Evolutionary conservation across 2,329 filamentous ascomycete species (phyloP), one percentile per base, ranked within the genome.

Genomic region (Ceratocystis papillata): DNA sequence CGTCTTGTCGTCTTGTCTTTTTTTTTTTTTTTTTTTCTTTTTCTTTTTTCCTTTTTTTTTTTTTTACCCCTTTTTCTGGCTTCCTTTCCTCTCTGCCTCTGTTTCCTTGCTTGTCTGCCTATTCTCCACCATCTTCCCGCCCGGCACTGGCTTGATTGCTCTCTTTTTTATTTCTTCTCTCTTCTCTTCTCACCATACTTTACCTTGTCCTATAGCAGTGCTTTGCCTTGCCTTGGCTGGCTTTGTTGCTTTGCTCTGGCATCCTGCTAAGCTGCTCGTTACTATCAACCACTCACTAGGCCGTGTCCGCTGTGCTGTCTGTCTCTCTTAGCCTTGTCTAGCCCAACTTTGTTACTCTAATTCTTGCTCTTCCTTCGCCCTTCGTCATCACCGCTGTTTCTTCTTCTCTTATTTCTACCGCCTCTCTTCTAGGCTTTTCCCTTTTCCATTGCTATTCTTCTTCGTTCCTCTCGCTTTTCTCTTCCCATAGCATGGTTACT

Each of bases 401-500:
- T n/a, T 28, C 30, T 45, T 41, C 48, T 57, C 67, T 50, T 44
- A 65, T 69, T 69, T 65, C 67, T 65, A 64, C 30, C 28, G 15
- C 62, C 25, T 65, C 67, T 65, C 63, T 57, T 50, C 65, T 59
- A 17, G 22, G 50, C 65, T 64, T 53, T 45, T 57, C 44, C 28
- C 33, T 50, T 20, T 61, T 48, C 46, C 37, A 57, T 33, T 53
- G 20, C 46, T 70, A 69, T 70, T 72, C 69, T 70, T 67, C 61
- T 33, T 63, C 61, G 15, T 33, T 30, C 10, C 55, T 59, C 22
- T 53, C 69, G 67, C 70, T 69, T 69, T 67, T 65, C 67, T 25
- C 15, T 63, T 63, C n/a, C 41, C 10, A 41, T 41, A 41, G 37
- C 37, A 41, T 41, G 37, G 37, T 41, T 41, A 41, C 37, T 41